phyloP scores from a whole-genome alignment of 1,284 basidiomycete genomes.

The Peniophora sp. region DNA sequence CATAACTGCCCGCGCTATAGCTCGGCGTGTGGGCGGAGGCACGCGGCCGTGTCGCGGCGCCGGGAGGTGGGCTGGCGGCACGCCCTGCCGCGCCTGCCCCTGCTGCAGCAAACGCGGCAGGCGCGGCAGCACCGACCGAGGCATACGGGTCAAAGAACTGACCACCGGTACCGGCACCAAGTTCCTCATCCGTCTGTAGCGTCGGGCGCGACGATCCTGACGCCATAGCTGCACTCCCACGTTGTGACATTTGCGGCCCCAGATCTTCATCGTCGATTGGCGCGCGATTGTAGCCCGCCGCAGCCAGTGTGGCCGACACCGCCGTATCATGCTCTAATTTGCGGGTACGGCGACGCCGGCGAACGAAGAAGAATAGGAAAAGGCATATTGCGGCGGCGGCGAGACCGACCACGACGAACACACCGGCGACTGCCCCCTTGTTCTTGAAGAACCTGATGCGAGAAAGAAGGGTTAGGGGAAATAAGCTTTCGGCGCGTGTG shows the following conservation, averaged over 20 bases:
- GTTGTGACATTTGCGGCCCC: constrained; percentile 13
- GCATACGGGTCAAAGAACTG: constrained; percentile 48
- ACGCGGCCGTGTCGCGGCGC: constrained; percentile 15
- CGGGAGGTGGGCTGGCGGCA: constrained; percentile 26
- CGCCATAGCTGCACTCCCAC: constrained; percentile 17
- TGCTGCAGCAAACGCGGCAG: constrained; percentile 9
- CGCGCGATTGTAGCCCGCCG: constrained; percentile 53
- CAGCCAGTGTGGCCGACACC: constrained; percentile 60
- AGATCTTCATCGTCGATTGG: constrained; percentile 58
- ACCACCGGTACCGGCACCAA: constrained; percentile 18
- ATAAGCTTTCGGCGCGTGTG: background rate
- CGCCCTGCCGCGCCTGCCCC: too few species aligned
- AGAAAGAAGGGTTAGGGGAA: background rate
- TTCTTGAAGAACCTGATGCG: constrained; percentile 61
- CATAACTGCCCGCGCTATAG: constrained; percentile 53
- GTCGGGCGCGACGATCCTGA: constrained; percentile 4
- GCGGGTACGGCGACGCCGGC: constrained; percentile 50
- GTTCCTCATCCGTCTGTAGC: constrained; percentile 10
- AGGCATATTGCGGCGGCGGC: constrained; percentile 61
- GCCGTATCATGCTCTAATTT: constrained; percentile 59
- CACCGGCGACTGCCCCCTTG: constrained; percentile 69
- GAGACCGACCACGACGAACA: constrained; percentile 70
- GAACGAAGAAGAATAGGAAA: constrained; percentile 63
- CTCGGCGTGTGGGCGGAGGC: constrained; percentile 34
- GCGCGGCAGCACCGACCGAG: constrained; percentile 28